Conservation (phyloP, 2,329 filamentous ascomycete genomes). For the Ceratocystis ficicola region DNA sequence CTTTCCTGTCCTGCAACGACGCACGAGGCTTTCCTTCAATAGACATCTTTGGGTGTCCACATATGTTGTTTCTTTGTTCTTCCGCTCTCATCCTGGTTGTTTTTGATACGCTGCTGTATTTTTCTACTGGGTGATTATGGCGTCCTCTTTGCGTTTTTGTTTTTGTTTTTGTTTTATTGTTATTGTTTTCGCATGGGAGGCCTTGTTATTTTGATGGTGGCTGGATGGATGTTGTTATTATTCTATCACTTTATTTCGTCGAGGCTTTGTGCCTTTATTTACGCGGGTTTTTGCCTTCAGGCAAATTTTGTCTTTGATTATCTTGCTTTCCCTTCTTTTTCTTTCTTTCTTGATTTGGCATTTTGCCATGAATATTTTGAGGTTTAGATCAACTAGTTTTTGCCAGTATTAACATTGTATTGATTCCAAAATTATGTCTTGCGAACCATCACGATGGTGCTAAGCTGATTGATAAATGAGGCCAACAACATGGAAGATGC, state of each 20-base stretch:
- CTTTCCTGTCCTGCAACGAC: neutral
- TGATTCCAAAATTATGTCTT: neutral
- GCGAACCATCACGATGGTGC: neutral
- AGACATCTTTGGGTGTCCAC: neutral
- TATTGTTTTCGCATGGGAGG: neutral
- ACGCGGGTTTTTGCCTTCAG: neutral
- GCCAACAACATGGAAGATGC: too few relatives aligned
- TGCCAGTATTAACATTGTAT: neutral
- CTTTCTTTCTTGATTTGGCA: neutral
- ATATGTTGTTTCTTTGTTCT: neutral
- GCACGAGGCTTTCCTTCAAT: neutral
- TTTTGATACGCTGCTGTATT: neutral
- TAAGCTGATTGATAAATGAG: neutral
- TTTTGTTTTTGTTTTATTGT: neutral
- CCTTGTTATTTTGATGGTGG: neutral
- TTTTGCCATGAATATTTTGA: neutral
- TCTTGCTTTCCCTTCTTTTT: neutral
- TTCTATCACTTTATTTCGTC: neutral
- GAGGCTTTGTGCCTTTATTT: neutral
- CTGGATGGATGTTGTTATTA: neutral
- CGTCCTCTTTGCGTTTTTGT: neutral
- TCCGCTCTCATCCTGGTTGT: neutral
- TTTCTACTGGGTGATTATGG: neutral
- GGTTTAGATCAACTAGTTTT: slow-evolving; percentile 2
- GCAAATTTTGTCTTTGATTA: neutral